Evolutionary conservation across 2,329 filamentous ascomycete species (phyloP), one percentile per base, ranked within the genome.

Genomic region (Cladophialophora carrionii): DNA sequence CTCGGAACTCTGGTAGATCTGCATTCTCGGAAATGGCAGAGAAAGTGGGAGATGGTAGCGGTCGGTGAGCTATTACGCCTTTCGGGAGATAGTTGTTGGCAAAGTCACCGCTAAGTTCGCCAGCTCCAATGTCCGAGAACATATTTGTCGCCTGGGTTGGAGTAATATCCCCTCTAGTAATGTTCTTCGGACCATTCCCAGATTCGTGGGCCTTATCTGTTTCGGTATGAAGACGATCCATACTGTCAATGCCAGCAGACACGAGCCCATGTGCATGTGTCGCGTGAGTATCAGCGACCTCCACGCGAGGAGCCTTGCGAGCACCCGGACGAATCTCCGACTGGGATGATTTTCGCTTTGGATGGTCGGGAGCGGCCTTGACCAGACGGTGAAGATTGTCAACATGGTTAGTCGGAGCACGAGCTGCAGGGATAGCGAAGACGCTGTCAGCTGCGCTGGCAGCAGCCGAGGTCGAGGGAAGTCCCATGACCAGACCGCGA

Each of bases 321-420:
- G 53, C 22, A 46, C n/a, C 52, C 24, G 49, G 41, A 37, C 46
- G 57, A 49, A 63, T 49, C 31, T 62, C 57, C 17, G 60, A 54
- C 12, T 48, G 60, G 12, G 64, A 66, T 34, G 64, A 41, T 52
- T 62, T 66, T 46, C 64, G 52, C 31, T 66, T 66, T 20, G 24
- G 22, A 22, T 17, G 17, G 7, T 32, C 29, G 22, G 51, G 3
- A 7, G 26, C 37, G 8, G 9, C 31, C 10, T 17, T 31, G 20
- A n/a, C 41, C 12, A n/a, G 29, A 49, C 1, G 7, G 12, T 26
- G 24, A 32, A 14, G 20, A 59, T 49, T 24, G 17, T n/a, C 10
- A 17, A 20, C 22, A 20, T 2, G 9, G n/a, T 48, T 20, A 43
- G 29, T 24, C n/a, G 37, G 22, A 34, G 29, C 8, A 32, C n/a